A percentile compares a stretch with the other conserved stretches of the same genome.
Conservation (phyloP, 2,329 filamentous ascomycete species). For the Raffaelea ambrosiae region DNA sequence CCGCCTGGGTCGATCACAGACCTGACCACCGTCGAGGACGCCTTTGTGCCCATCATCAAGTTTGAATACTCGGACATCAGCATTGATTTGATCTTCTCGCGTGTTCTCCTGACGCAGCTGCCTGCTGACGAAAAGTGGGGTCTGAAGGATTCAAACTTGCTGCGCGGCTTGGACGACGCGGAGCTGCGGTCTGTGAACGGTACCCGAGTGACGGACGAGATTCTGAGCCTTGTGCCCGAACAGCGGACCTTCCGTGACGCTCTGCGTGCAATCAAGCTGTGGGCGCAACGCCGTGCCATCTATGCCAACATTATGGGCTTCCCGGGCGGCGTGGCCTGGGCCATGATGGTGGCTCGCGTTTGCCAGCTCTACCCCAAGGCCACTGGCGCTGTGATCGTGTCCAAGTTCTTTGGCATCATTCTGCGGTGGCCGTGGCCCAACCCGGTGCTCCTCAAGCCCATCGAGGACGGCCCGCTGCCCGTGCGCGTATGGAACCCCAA, state of each 20-base stretch:
- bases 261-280: slow-evolving; percentile 86
- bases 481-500: slow-evolving; percentile 92
- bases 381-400: slow-evolving; percentile 76
- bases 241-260: slow-evolving; percentile 83
- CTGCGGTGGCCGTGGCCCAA: slow-evolving; percentile 88
- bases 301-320: slow-evolving; percentile 97
- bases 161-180: slow-evolving; percentile 78
- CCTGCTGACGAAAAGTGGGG: slow-evolving; percentile 59
- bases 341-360: slow-evolving; percentile 91
- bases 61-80: slow-evolving; percentile 85
- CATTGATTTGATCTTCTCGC: slow-evolving; percentile 87
- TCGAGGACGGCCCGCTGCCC: slow-evolving; percentile 72
- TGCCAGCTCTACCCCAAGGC: slow-evolving; percentile 95
- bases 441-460: slow-evolving; percentile 82
- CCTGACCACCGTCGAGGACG: slow-evolving; percentile 76
- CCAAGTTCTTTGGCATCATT: slow-evolving; percentile 92
- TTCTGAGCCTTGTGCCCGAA: slow-evolving; percentile 81
- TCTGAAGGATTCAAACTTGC: slow-evolving; percentile 72
- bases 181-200: slow-evolving; percentile 89
- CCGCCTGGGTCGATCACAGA: slow-evolving; percentile 74
- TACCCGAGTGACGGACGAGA: slow-evolving; percentile 88
- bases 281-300: slow-evolving; percentile 86
- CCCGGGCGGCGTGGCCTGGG: slow-evolving; percentile 94
- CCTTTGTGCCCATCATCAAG: slow-evolving; percentile 96
- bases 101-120: slow-evolving; percentile 63